phyloP scores from a whole-genome alignment of 371 early-diverging fungal genomes.

The Thermomucor indicae-seudaticae region DNA sequence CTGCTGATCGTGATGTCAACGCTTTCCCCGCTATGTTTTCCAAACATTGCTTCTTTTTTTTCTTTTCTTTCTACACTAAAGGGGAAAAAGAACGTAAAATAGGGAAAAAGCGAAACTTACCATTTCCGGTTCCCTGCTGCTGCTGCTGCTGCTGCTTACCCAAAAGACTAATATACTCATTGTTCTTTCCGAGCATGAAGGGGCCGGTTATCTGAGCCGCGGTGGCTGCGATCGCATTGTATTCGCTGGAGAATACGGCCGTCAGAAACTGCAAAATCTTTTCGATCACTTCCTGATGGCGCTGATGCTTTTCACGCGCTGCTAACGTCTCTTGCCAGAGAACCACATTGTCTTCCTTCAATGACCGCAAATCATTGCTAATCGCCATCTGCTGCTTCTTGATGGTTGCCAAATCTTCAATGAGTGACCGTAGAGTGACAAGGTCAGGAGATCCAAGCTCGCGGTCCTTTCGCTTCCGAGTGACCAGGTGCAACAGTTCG shows the following conservation, averaged over 20 bases:
- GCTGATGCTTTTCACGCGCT: conserved; percentile 71
- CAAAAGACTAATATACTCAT: conserved; percentile 13
- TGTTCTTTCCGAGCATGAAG: conserved; percentile 13
- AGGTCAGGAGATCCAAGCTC: conserved; percentile 27
- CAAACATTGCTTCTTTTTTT: too few species aligned
- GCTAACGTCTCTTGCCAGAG: conserved; percentile 82
- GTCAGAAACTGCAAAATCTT: conserved; percentile 80
- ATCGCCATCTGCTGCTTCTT: conserved; percentile 83
- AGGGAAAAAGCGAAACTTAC: neutral
- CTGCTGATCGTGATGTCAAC: neutral
- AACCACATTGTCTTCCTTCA: conserved; percentile 82
- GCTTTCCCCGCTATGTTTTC: neutral
- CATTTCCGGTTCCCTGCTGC: neutral
- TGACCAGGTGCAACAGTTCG: conserved; percentile 47
- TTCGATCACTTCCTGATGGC: conserved; percentile 89
- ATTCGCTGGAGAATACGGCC: conserved; percentile 45
- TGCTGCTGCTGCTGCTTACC: neutral
- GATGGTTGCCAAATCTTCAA: conserved; percentile 76
- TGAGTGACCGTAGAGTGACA: conserved; percentile 44
- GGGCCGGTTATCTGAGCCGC: conserved; percentile 5
- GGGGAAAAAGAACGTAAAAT: neutral
- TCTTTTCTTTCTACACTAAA: neutral
- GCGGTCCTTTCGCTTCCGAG: conserved; percentile 48
- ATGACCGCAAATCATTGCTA: conserved; percentile 69
- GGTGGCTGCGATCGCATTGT: neutral